Evolutionary conservation across 306 rosid genomes (phyloP).

Genomic region (Abrus precatorius): DNA sequence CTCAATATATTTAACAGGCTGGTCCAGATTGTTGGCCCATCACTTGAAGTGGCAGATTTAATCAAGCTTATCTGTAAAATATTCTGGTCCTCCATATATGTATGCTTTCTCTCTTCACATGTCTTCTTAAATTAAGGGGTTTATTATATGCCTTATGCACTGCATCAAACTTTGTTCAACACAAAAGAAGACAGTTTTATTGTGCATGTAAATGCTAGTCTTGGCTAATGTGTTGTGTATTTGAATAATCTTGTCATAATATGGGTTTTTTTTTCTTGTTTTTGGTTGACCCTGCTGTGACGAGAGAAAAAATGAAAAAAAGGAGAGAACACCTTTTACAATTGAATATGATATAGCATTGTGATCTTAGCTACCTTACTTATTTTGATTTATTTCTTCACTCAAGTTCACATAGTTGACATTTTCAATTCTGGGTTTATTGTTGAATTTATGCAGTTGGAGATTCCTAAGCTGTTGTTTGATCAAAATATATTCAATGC

Average conservation of each 20-base stretch:
- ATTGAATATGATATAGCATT: not conserved
- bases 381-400: conserved; percentile 14
- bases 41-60: conserved; percentile 89
- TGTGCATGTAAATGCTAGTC: not conserved
- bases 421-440: not conserved
- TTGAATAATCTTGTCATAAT: conserved; percentile 8
- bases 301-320: not conserved
- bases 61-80: conserved; percentile 98
- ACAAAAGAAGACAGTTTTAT: not conserved
- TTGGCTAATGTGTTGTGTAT: conserved; percentile 31
- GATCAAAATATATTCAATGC: conserved; percentile 86
- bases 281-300: conserved; percentile 20
- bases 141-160: conserved; percentile 10
- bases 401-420: conserved; percentile 24
- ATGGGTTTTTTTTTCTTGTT: conserved; percentile 9
- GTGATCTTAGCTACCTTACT: not conserved
- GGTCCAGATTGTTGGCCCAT: conserved; percentile 82
- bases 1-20: conserved; percentile 87
- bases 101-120: conserved; percentile 50
- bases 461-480: conserved; percentile 92
- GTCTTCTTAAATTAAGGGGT: conserved; percentile 1
- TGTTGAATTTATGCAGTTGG: conserved; percentile 73
- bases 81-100: conserved; percentile 99
- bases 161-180: no score
- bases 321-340: not conserved